Base-by-base conservation (phyloP, 805 yeast species). In the Saccharomycopsis sp. region DNA sequence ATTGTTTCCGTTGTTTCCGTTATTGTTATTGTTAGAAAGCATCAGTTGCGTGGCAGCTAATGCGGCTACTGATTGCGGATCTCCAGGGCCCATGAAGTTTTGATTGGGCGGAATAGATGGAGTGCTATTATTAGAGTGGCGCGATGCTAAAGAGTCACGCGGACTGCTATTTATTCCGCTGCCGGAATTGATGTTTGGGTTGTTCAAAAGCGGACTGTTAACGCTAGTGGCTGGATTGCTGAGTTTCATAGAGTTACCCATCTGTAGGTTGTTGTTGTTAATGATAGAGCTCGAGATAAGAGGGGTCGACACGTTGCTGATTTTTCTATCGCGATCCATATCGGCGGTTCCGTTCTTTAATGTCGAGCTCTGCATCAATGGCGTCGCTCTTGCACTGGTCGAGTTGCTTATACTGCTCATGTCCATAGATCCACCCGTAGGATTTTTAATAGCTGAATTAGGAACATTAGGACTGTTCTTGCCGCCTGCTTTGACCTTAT, bases 81-180 rank as follows among this genome's bases (percentile, higher is more conserved):
- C 58, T 34, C 50, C 54, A 25, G 49, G 38, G 5, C 25, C 54
- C 25, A 29, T 52, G 58, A n/a, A 55, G 14, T 35, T 29, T 22
- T 60, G 65, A 22, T 24, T 53, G 24, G 63, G 38, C 24, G 54
- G 52, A 38, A 62, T 58, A 17, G 62, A 20, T 55, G 55, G 53
- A 53, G 58, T 24, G 55, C 56, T 35, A 56, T 53, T 23, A 47
- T 38, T 29, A 47, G 61, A 44, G 52, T 56, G 38, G 9, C 52
- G 42, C 47, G 47, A 52, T 19, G 56, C 52, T 12, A 47, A 51
- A n/a, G 35, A 44, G 35, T 53, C 49, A 35, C 54, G 34, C 15
- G 55, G 29, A 44, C 49, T 44, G 38, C 59, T 47, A 47, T 54
- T 53, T 9, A 58, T 41, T 3, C 20, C 52, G 19, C 54, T 29